Base-by-base conservation (phyloP, 345 rosid species). In the Salix purpurea region DNA sequence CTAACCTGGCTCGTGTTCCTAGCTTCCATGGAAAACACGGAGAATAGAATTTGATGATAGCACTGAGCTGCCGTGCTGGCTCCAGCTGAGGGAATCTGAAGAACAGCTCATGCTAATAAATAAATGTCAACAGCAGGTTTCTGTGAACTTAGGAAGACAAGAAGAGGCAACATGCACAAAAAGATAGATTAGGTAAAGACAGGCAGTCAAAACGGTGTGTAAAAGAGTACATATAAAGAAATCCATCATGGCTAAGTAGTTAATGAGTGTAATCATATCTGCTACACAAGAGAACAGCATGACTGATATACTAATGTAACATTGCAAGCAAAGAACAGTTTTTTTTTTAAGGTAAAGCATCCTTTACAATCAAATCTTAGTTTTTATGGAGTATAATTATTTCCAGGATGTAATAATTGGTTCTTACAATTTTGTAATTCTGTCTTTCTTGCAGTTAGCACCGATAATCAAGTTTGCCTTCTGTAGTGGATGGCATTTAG, bases 251-350 rank as follows among this genome's bases (percentile, higher is more conserved):
- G 75, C 58, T 0, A 56, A 44, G 62, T 62, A n/a, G 65, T 23
- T 44, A 28, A n/a, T 70, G 79, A 44, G n/a, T 30, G 69, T 62
- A 76, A 76, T 76, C 74, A 76, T 76, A 11, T 68, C 46, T 70
- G 69, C 61, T 61, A 30, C 69, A 60, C 1, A 13, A 30, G 54
- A 44, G 32, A 67, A 46, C 24, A 76, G 61, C 37, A 46, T 46
- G 50, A 46, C 50, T 46, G 14, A 14, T 46, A 46, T 14, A 46
- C 50, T 14, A 46, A 46, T 46, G 50, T 13, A 46, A 46, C 50
- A 46, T 46, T 46, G 16, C 16, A 46, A 14, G 50, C 16, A 46
- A 52, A 19, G 58, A 52, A 19, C n/a, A 6, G 6, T 18, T 52
- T 19, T 52, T 48, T 14, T 48, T 19, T 52, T 18, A 16, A 52